A percentile compares a stretch with the other conserved stretches of the same genome.
Evolutionary conservation across 345 rosid genomes (phyloP).

Genomic region (Theobroma cacao): DNA sequence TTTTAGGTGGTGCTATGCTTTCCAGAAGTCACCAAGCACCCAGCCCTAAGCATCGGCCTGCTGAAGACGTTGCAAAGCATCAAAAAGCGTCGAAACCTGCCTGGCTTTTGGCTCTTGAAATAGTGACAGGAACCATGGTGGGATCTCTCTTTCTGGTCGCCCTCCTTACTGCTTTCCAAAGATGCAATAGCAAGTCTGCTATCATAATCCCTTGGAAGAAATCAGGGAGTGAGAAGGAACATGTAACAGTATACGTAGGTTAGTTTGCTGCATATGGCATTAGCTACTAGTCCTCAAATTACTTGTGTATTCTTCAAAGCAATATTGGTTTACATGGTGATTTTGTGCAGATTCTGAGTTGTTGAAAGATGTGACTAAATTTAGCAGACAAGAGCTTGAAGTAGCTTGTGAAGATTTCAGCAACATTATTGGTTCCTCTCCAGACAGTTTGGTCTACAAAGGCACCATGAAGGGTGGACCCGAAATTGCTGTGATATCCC

Average conservation of each 20-base stretch:
- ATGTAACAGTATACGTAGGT: slow-evolving; percentile 70
- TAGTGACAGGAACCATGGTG: slow-evolving; percentile 78
- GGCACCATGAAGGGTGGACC: slow-evolving; percentile 88
- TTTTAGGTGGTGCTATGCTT: slow-evolving; percentile 45
- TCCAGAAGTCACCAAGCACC: slow-evolving; percentile 41
- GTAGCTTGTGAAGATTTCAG: slow-evolving; percentile 99
- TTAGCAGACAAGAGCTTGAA: slow-evolving; percentile 92
- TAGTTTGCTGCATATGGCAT: slow-evolving; percentile 23
- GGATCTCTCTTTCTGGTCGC: slow-evolving; percentile 64
- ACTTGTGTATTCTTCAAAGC: not conserved
- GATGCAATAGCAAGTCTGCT: slow-evolving; percentile 76
- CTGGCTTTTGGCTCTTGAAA: slow-evolving; percentile 85
- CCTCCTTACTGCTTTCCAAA: slow-evolving; percentile 56
- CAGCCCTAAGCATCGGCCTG: slow-evolving; percentile 42
- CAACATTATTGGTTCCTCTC: slow-evolving; percentile 92
- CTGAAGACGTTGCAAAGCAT: slow-evolving; percentile 48
- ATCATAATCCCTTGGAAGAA: slow-evolving; percentile 96
- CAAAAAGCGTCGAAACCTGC: slow-evolving; percentile 56
- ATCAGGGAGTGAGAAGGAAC: slow-evolving; percentile 78
- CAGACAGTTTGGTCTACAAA: slow-evolving; percentile 90
- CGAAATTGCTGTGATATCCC: slow-evolving; percentile 94
- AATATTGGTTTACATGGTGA: not conserved
- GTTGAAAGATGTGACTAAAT: slow-evolving; percentile 77
- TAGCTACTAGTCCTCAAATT: not conserved
- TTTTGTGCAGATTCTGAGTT: slow-evolving; percentile 69